These are phyloP conservation scores for Casuarina cunninghamiana DNA, from an alignment of 306 rosid genomes.

Conservation along the genomic window DNA sequence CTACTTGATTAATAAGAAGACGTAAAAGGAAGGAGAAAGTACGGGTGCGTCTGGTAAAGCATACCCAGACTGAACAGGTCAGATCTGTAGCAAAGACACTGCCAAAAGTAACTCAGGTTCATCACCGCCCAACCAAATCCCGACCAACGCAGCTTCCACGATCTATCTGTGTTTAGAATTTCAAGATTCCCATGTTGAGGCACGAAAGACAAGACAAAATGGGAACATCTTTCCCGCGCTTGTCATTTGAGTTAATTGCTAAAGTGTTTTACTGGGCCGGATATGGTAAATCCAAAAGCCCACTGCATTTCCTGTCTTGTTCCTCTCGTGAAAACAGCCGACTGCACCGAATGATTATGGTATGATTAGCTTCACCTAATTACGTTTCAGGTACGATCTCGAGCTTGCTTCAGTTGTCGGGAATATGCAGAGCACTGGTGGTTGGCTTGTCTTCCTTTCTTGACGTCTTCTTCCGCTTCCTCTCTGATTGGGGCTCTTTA, in stretches of 20 bases:
- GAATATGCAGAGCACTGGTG: conserved; percentile 32
- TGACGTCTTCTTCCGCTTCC: conserved; percentile 72
- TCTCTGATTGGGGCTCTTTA: conserved; percentile 74
- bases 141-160: conserved; percentile 22
- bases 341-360: neutral
- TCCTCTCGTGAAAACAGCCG: neutral
- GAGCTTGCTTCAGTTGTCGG: conserved; percentile 22
- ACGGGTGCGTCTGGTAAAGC: neutral
- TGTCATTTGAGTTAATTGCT: neutral
- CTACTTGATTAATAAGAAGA: neutral
- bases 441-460: conserved; percentile 52
- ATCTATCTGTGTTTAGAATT: conserved; percentile 22
- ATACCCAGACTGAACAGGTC: neutral
- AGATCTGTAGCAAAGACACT: neutral
- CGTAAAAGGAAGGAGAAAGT: neutral
- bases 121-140: conserved; percentile 1
- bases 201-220: neutral
- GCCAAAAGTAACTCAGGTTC: conserved; percentile 23
- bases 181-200: conserved; percentile 17
- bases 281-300: neutral
- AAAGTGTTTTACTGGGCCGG: neutral
- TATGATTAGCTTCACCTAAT: neutral
- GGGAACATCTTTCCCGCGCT: conserved; percentile 14
- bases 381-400: neutral
- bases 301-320: neutral